A percentile compares a stretch with the other conserved stretches of the same genome.
Evolutionary conservation across 2,329 filamentous ascomycete genomes (phyloP).

Genomic region (Monilinia fructigena): DNA sequence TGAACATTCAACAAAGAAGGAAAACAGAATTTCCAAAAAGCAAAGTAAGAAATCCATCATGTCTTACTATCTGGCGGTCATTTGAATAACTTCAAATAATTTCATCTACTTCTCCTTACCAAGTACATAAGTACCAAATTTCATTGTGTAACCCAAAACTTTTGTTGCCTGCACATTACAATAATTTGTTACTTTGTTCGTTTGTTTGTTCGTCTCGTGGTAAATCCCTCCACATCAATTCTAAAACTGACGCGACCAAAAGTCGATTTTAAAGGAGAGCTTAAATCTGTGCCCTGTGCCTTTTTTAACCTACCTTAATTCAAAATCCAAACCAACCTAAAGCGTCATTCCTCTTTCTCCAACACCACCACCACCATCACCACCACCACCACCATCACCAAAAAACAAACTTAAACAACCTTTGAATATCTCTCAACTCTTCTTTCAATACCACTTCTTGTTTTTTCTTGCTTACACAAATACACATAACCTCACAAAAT

Average conservation of each 20-base stretch:
- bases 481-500: conserved; percentile 44
- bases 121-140: too few relatives aligned
- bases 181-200: background rate
- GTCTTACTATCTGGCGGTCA: conserved; percentile 17
- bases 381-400: background rate
- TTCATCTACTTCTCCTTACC: background rate
- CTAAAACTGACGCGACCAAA: conserved; percentile 16
- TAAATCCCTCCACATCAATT: background rate
- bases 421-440: conserved; percentile 25
- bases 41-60: conserved; percentile 10
- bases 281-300: conserved; percentile 24
- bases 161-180: background rate
- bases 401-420: conserved; percentile 21
- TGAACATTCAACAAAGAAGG: conserved; percentile 6
- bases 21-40: background rate
- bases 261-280: conserved; percentile 24
- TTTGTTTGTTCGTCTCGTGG: conserved; percentile 5
- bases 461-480: conserved; percentile 32
- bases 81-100: conserved; percentile 16
- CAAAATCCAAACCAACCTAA: conserved; percentile 16
- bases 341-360: conserved; percentile 23
- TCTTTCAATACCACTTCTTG: conserved; percentile 22
- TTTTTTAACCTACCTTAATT: conserved; percentile 15
- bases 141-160: background rate
- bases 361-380: background rate